A percentile compares a stretch with the other conserved stretches of the same genome.
Evolutionary conservation across 495 filamentous ascomycete species (phyloP).

Genomic region (Aspergillus homomorphus): DNA sequence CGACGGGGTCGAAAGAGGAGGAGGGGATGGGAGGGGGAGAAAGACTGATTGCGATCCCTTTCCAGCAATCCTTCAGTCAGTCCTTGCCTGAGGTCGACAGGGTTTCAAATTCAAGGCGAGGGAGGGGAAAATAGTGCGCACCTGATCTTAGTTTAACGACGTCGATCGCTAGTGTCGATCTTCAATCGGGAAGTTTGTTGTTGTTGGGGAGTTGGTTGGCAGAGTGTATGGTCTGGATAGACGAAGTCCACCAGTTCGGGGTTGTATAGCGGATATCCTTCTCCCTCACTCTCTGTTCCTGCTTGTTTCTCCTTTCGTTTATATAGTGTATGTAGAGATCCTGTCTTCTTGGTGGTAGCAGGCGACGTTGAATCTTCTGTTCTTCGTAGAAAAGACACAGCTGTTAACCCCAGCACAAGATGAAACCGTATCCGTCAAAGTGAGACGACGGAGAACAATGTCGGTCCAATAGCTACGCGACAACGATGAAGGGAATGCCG

Average conservation of each 20-base stretch:
- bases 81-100: conserved; percentile 21
- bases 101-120: conserved; percentile 10
- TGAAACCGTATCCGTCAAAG: background rate
- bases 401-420: background rate
- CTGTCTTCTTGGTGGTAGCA: background rate
- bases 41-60: conserved; percentile 18
- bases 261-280: background rate
- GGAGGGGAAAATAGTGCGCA: conserved; percentile 21
- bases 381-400: background rate
- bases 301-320: conserved; percentile 3
- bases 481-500: background rate
- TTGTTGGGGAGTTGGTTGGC: conserved; percentile 3
- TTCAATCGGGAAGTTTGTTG: conserved; percentile 12
- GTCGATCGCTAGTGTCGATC: conserved; percentile 23
- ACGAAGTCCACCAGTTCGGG: no score
- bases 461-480: conserved; percentile 12
- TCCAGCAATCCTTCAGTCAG: conserved; percentile 20
- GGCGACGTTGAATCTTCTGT: no score
- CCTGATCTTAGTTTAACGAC: conserved; percentile 17
- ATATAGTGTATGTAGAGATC: background rate
- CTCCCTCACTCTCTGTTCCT: conserved; percentile 1
- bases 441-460: conserved; percentile 1
- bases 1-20: conserved; percentile 1
- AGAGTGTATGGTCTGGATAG: conserved; percentile 2
- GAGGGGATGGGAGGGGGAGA: conserved; percentile 15